Evolutionary conservation across 2,329 filamentous ascomycete species (phyloP).

Genomic region (Aspergillus ruber): DNA sequence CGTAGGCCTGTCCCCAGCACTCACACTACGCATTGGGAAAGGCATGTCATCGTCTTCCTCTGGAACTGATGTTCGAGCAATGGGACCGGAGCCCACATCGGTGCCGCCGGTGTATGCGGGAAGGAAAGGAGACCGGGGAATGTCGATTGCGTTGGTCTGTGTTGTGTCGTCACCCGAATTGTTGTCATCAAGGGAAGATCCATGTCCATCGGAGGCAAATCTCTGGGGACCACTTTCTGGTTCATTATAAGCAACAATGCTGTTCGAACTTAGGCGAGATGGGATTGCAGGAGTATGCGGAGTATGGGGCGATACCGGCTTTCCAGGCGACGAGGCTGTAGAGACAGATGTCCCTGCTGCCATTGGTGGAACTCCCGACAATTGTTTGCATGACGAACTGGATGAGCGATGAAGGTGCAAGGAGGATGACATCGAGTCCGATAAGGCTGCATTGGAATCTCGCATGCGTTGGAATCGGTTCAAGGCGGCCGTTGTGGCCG

Average conservation of each 20-base stretch:
- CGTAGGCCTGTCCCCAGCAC: slow-evolving; percentile 34
- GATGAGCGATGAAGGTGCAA: slow-evolving; percentile 77
- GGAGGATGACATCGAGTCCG: slow-evolving; percentile 89
- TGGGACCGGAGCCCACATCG: slow-evolving; percentile 36
- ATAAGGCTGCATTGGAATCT: slow-evolving; percentile 80
- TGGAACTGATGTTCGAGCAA: slow-evolving; percentile 30
- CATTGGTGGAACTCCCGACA: slow-evolving; percentile 58
- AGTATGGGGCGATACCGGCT: slow-evolving; percentile 81
- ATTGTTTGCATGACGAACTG: slow-evolving; percentile 67
- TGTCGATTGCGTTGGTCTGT: slow-evolving; percentile 41
- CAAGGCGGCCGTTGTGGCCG: slow-evolving; percentile 71
- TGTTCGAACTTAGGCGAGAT: slow-evolving; percentile 86
- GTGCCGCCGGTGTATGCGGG: slow-evolving; percentile 34
- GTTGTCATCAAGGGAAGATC: slow-evolving; percentile 32
- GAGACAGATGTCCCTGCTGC: slow-evolving; percentile 65
- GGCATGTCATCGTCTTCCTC: slow-evolving; percentile 42
- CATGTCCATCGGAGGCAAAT: slow-evolving; percentile 22
- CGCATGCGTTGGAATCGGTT: slow-evolving; percentile 82
- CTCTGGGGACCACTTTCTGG: slow-evolving; percentile 27
- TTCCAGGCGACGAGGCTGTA: slow-evolving; percentile 80
- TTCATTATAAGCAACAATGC: slow-evolving; percentile 63
- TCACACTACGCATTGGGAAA: slow-evolving; percentile 42
- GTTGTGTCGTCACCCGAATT: slow-evolving; percentile 25
- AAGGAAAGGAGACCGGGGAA: slow-evolving; percentile 42
- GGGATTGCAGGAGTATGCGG: slow-evolving; percentile 91